phyloP scores from a whole-genome alignment of 1,284 basidiomycete genomes.

The Pascua sp. region DNA sequence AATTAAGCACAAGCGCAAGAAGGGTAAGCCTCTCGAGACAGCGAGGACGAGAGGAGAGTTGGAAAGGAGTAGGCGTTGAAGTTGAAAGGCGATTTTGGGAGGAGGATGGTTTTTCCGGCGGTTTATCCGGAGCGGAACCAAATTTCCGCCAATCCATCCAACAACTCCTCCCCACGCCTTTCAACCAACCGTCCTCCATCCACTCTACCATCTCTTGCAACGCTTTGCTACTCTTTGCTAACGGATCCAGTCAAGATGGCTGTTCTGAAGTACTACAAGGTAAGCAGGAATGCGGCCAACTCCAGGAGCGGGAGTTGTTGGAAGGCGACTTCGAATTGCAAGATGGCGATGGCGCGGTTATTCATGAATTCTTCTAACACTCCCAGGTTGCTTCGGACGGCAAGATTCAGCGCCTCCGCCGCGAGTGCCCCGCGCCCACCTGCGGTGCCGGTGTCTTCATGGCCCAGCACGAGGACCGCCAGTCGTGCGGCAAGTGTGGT shows the following conservation, averaged over 20 bases:
- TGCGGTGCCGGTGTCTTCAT: conserved; percentile 97
- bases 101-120: too few species aligned
- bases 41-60: too few species aligned
- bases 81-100: too few species aligned
- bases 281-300: conserved; percentile 79
- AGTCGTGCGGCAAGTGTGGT: conserved; percentile 90
- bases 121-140: too few species aligned
- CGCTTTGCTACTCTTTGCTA: too few species aligned
- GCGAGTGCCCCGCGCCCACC: conserved; percentile 72
- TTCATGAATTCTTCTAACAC: conserved; percentile 97
- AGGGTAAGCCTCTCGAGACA: conserved; percentile 63
- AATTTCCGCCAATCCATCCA: too few species aligned
- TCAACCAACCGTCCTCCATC: too few species aligned
- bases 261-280: conserved; percentile 95
- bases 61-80: too few species aligned
- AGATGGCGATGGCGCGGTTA: conserved; percentile 64
- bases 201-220: too few species aligned
- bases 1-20: conserved; percentile 97
- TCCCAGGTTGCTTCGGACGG: conserved; percentile 98
- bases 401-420: conserved; percentile 97
- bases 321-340: too few species aligned
- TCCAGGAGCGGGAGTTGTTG: conserved; percentile 58
- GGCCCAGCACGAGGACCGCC: conserved; percentile 92
- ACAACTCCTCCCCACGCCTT: too few species aligned
- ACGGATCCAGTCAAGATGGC: conserved; percentile 81